Evolutionary conservation across 2,329 filamentous ascomycete species (phyloP).

Genomic region (Colletotrichum abscissum): DNA sequence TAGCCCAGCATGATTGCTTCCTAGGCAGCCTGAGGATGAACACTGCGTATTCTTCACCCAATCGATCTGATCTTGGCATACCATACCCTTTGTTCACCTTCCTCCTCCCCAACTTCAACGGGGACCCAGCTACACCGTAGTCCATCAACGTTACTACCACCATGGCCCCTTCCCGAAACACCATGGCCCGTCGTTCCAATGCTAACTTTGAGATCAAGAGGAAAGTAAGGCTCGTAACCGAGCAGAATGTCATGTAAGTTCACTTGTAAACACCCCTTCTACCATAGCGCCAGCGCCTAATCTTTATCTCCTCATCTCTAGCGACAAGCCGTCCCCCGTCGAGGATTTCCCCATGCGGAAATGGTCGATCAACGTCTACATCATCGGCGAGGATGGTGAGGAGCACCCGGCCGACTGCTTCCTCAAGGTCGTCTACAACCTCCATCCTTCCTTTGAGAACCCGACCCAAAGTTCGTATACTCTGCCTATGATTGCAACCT

Average conservation of each 20-base stretch:
- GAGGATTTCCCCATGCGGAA: conserved; percentile 92
- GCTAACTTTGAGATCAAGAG: conserved; percentile 69
- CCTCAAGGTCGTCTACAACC: conserved; percentile 90
- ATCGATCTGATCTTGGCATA: background rate
- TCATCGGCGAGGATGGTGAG: conserved; percentile 88
- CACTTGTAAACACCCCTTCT: conserved; percentile 14
- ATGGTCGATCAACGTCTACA: conserved; percentile 89
- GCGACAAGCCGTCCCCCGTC: conserved; percentile 82
- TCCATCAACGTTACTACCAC: background rate
- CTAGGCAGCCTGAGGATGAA: background rate
- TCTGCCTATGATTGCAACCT: conserved; percentile 4
- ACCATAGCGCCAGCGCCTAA: conserved; percentile 34
- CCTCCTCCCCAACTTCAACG: background rate
- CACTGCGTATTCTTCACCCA: background rate
- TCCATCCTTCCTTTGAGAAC: conserved; percentile 94
- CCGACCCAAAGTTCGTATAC: conserved; percentile 80
- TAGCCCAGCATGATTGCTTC: background rate
- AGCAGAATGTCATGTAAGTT: conserved; percentile 85
- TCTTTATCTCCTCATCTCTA: conserved; percentile 47
- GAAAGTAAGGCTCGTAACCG: conserved; percentile 91
- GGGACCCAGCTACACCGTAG: background rate
- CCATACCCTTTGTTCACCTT: background rate
- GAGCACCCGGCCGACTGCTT: conserved; percentile 87
- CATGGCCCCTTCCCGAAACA: background rate
- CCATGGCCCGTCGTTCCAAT: conserved; percentile 1